Conservation (phyloP, 768 basidiomycete genomes). For the Tulasnella sp. region DNA sequence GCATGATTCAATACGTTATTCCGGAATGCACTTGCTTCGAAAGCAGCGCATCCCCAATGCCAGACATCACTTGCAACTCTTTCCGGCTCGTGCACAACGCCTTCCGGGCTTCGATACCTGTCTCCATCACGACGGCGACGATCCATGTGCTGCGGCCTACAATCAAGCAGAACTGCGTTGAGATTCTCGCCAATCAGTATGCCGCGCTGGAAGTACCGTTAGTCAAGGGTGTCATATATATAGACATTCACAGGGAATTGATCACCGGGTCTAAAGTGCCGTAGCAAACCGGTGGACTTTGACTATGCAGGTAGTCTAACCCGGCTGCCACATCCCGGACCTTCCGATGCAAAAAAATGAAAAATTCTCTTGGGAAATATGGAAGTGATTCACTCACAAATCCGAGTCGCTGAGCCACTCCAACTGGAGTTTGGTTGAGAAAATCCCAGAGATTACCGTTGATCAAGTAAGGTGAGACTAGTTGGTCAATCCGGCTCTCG, state of each 20-base stretch:
- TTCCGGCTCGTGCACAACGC: neutral
- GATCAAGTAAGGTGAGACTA: neutral
- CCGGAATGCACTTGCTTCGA: neutral
- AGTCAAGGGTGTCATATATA: too few relatives aligned
- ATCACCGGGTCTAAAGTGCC: neutral
- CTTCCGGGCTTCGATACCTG: neutral
- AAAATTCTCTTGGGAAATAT: neutral
- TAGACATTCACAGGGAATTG: too few relatives aligned
- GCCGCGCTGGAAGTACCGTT: neutral
- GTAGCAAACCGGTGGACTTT: neutral
- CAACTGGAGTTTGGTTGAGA: neutral
- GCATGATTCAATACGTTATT: too few relatives aligned
- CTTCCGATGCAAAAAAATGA: neutral
- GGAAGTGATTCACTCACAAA: neutral
- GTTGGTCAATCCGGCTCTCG: neutral
- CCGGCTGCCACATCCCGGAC: neutral
- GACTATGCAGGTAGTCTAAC: neutral
- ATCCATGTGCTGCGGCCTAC: too few relatives aligned
- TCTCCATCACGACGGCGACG: too few relatives aligned
- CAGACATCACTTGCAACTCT: neutral
- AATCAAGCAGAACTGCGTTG: neutral
- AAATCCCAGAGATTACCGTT: neutral
- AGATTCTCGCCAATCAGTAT: neutral
- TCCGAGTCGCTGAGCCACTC: neutral
- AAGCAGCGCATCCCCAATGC: neutral